Evolutionary conservation across 164 flowering plant species (phyloP), one percentile per base, ranked within the genome.

Genomic region (Protea cynaroides): DNA sequence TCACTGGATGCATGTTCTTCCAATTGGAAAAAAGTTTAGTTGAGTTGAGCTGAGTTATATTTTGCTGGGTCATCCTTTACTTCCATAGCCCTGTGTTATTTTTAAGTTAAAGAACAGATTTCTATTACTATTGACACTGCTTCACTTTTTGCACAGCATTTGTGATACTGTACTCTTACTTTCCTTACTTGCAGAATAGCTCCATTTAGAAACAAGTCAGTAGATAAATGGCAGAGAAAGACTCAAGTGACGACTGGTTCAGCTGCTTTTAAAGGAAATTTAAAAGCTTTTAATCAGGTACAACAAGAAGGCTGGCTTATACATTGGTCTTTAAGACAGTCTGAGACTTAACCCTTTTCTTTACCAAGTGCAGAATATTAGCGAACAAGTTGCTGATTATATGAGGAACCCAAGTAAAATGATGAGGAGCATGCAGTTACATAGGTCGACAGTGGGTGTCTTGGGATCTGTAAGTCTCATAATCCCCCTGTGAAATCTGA

Each of bases 401-500:
- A 92, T 95, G 97, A 86, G 96, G 75, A 97, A 95, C 75, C 99
- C 99, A 44, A 88, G 89, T 74, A 89, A 86, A 78, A 84, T 88
- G 88, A 72, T 87, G 15, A 86, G 84, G 72, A 83, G 92, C 65
- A 94, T 94, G 99, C 97, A 86, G 69, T 73, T 75, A 65, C 81
- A 78, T 69, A 84, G 88, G 69, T 83, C 93, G 13, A 64, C 80
- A 1, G 82, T 86, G 66, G 77, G 78, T 54, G 61, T 85, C 52
- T 80, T 94, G 74, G 97, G 95, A 40, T 65, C 64, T 61, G 96
- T 89, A 80, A 80, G 89, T 76, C 71, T 14, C 19, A 44, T 29
- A 25, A 34, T 17, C 44, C 57, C 5, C 11, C 43, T 18, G 14
- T 25, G 29, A n/a, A 49, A 47, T 58, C 34, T 25, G 50, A 56